Conservation (phyloP, 192 early-diverging fungal genomes). For the Allomyces macrogynus region DNA sequence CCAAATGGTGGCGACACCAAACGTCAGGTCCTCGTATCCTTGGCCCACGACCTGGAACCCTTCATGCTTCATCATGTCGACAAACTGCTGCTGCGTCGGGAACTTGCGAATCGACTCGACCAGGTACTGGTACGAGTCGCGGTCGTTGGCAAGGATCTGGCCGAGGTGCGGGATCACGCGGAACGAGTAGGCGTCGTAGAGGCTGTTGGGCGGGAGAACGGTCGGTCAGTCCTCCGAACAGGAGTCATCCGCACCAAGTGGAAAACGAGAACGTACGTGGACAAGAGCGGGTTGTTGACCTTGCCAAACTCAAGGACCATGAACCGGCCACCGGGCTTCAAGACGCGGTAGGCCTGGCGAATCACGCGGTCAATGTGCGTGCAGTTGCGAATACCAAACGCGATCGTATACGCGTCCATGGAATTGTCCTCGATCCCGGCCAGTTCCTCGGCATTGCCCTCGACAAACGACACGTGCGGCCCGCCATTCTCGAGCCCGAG, state of each 20-base stretch:
- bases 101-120: slow-evolving; percentile 93
- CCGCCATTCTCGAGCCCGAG: slow-evolving; percentile 30
- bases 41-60: slow-evolving; percentile 76
- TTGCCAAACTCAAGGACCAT: slow-evolving; percentile 85
- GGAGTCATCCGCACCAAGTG: too few relatives aligned
- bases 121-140: slow-evolving; percentile 86
- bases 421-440: slow-evolving; percentile 47
- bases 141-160: slow-evolving; percentile 67
- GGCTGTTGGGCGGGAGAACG: slow-evolving; percentile 9
- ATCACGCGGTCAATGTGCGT: slow-evolving; percentile 78
- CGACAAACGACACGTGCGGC: slow-evolving; percentile 46
- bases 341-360: slow-evolving; percentile 72
- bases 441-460: slow-evolving; percentile 79
- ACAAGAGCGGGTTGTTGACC: slow-evolving; percentile 71
- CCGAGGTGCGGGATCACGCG: slow-evolving; percentile 78
- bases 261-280: slow-evolving; percentile 25
- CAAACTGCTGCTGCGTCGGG: slow-evolving; percentile 74
- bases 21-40: slow-evolving; percentile 86
- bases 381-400: slow-evolving; percentile 96
- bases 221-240: too few relatives aligned
- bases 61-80: slow-evolving; percentile 65
- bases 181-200: slow-evolving; percentile 88
- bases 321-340: slow-evolving; percentile 90
- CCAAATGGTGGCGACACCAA: slow-evolving; percentile 93
- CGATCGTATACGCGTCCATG: slow-evolving; percentile 87